A percentile compares a stretch with the other conserved stretches of the same genome.
Conservation (phyloP, 2,329 filamentous ascomycete genomes). For the Fonsecaea pugnacius region DNA sequence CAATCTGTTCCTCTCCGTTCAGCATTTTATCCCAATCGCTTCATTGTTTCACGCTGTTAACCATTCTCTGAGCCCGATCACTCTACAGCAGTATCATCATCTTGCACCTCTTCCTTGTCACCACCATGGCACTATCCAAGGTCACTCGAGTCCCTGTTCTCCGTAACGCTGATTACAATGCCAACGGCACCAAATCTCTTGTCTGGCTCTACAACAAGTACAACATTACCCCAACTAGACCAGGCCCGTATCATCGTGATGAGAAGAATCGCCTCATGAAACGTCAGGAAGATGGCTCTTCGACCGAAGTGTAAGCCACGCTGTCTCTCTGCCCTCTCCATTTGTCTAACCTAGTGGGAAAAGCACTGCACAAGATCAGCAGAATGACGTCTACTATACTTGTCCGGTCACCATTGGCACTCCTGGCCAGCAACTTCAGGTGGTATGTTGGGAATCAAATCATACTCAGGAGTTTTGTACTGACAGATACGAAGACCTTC, state of each 20-base stretch:
- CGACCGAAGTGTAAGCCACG: conserved; percentile 23
- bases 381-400: conserved; percentile 70
- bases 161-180: conserved; percentile 64
- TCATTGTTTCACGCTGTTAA: not conserved
- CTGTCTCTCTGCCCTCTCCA: not conserved
- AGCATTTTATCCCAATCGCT: not conserved
- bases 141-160: conserved; percentile 55
- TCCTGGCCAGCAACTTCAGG: conserved; percentile 62
- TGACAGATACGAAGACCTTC: conserved; percentile 54
- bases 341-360: conserved; percentile 3
- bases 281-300: conserved; percentile 22
- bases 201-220: conserved; percentile 65
- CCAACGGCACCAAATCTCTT: conserved; percentile 66
- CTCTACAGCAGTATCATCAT: conserved; percentile 10
- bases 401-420: conserved; percentile 68
- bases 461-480: not conserved
- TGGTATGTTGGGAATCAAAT: conserved; percentile 18
- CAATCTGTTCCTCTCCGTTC: not conserved
- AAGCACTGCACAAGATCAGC: conserved; percentile 65
- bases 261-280: conserved; percentile 45
- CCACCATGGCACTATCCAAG: conserved; percentile 40
- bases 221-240: conserved; percentile 64
- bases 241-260: conserved; percentile 64
- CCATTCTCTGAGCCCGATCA: not conserved
- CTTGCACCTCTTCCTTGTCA: conserved; percentile 22